phyloP scores from a whole-genome alignment of 805 yeast genomes.

The Wickerhamomyces ciferrii region DNA sequence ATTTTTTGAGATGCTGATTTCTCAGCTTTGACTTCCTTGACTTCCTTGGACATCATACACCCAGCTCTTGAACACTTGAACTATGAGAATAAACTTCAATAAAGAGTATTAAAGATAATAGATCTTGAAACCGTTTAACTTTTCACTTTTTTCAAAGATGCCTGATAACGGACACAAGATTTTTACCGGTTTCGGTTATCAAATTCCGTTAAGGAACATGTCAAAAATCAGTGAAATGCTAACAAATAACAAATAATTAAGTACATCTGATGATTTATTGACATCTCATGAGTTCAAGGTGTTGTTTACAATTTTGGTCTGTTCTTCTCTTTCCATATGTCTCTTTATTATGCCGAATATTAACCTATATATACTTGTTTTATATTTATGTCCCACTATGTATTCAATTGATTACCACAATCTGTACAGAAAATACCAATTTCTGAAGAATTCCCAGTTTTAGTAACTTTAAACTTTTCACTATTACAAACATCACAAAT shows the following conservation, averaged over 20 bases:
- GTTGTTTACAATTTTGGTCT: too few relatives aligned
- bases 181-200: neutral
- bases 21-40: constrained; percentile 1
- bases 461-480: constrained; percentile 18
- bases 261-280: too few relatives aligned
- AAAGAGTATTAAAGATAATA: too few relatives aligned
- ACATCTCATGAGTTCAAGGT: too few relatives aligned
- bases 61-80: too few relatives aligned
- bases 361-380: neutral
- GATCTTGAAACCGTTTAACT: neutral
- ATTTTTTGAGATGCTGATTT: constrained; percentile 51
- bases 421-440: constrained; percentile 20
- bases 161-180: neutral
- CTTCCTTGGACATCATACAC: neutral
- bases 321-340: too few relatives aligned
- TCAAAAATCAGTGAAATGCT: too few relatives aligned
- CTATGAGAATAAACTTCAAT: too few relatives aligned
- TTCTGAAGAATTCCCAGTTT: constrained; percentile 2
- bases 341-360: neutral
- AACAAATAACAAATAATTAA: too few relatives aligned
- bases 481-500: constrained; percentile 21
- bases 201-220: neutral
- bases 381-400: neutral
- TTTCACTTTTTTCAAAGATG: neutral
- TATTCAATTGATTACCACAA: constrained; percentile 21